A percentile compares a stretch with the other conserved stretches of the same genome.
phyloP scores from a whole-genome alignment of 352 stramenopile species.

The Pythium grandisporangium region DNA sequence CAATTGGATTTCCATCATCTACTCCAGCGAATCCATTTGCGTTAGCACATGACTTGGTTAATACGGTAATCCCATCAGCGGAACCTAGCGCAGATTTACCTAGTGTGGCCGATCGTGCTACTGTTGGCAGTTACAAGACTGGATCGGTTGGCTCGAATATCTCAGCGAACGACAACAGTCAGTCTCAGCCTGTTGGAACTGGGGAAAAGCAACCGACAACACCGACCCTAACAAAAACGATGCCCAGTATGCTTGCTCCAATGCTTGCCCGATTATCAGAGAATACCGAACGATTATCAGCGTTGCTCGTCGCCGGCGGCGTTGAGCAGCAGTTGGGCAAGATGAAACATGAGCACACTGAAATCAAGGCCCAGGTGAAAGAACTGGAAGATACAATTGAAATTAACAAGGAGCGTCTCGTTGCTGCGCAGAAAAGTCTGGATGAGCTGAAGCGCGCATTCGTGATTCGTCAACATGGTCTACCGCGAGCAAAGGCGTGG shows the following conservation, averaged over 20 bases:
- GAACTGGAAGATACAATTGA: slow-evolving; percentile 59
- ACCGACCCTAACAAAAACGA: slow-evolving; percentile 9
- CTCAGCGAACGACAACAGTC: not conserved
- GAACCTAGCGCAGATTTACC: slow-evolving; percentile 11
- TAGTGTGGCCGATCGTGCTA: too few species aligned
- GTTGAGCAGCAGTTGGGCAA: slow-evolving; percentile 65
- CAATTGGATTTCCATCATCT: slow-evolving; percentile 6
- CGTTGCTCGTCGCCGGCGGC: slow-evolving; percentile 46
- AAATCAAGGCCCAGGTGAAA: slow-evolving; percentile 58
- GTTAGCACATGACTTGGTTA: slow-evolving; percentile 26
- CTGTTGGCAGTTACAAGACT: too few species aligned
- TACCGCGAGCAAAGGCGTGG: slow-evolving; percentile 52
- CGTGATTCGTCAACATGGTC: slow-evolving; percentile 51
- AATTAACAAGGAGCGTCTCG: slow-evolving; percentile 51
- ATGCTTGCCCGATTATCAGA: slow-evolving; percentile 20
- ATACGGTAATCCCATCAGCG: slow-evolving; percentile 36
- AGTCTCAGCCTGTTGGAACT: too few species aligned
- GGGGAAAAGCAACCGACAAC: too few species aligned
- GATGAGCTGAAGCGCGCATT: slow-evolving; percentile 51
- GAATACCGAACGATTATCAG: slow-evolving; percentile 47
- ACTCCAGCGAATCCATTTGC: too few species aligned
- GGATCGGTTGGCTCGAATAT: not conserved
- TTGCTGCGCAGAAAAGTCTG: slow-evolving; percentile 35
- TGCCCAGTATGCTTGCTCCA: slow-evolving; percentile 19
- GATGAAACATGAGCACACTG: slow-evolving; percentile 58